Conservation (phyloP, 169 alveolate species). For the Cryptosporidium andersoni region DNA sequence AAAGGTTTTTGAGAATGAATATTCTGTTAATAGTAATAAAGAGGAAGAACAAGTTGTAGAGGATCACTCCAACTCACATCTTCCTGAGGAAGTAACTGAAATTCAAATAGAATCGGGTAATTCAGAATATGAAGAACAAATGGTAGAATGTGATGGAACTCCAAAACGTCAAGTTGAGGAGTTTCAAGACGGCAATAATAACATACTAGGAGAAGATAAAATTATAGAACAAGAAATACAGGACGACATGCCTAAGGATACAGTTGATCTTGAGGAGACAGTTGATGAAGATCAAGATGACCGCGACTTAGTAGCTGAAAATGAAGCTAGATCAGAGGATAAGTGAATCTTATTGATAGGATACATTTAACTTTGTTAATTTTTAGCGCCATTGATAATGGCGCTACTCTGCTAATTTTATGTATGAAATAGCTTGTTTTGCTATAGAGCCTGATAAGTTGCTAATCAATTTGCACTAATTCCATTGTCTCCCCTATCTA, state of each 20-base stretch:
- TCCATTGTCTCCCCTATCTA: too few species aligned
- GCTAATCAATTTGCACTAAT: too few species aligned
- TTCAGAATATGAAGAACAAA: not conserved
- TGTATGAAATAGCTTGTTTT: too few species aligned
- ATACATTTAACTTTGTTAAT: too few species aligned
- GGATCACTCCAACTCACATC: not conserved
- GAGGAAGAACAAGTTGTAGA: conserved; percentile 1
- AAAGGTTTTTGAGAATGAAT: not conserved
- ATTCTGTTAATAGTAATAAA: not conserved
- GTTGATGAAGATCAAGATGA: not conserved
- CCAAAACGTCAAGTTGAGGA: not conserved
- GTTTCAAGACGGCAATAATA: not conserved
- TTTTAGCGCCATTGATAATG: too few species aligned
- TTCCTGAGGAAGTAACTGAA: not conserved
- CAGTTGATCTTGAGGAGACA: not conserved
- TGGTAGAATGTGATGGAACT: not conserved
- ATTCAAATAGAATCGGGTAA: not conserved
- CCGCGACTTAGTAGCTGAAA: not conserved
- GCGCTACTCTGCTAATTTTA: too few species aligned
- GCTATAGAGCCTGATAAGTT: too few species aligned
- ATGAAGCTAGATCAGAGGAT: too few species aligned
- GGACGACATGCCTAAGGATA: not conserved
- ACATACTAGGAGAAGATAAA: not conserved
- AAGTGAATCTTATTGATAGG: too few species aligned
- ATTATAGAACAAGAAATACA: not conserved